A percentile compares a stretch with the other conserved stretches of the same genome.
phyloP scores from a whole-genome alignment of 805 yeast species.

The Wickerhamiella qilinensis region DNA sequence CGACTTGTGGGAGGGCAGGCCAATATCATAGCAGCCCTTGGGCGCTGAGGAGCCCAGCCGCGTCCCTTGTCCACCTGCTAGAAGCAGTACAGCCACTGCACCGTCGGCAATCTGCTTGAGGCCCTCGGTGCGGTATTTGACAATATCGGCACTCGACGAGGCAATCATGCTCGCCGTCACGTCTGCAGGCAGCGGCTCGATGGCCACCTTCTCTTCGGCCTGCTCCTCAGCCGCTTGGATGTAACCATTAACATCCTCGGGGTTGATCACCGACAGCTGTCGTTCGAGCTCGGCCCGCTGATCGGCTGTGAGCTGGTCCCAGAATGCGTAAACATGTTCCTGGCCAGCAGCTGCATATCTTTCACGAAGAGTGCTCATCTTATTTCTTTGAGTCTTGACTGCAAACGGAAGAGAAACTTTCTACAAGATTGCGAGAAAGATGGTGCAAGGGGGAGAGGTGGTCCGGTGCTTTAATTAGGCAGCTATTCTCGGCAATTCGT shows the following conservation, averaged over 20 bases:
- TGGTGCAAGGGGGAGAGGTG: no score
- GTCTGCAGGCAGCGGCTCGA: conserved; percentile 19
- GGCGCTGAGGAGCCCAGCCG: conserved; percentile 81
- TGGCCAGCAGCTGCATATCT: conserved; percentile 23
- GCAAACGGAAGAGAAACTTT: no score
- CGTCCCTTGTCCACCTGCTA: conserved; percentile 99
- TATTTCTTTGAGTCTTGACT: neutral
- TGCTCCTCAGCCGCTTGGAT: conserved; percentile 11
- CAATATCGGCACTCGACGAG: conserved; percentile 19
- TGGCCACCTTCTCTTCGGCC: conserved; percentile 5
- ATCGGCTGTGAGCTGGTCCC: conserved; percentile 17
- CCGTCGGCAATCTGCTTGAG: conserved; percentile 47
- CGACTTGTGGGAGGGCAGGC: conserved; percentile 68
- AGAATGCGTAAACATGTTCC: conserved; percentile 26
- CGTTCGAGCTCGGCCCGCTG: conserved; percentile 16
- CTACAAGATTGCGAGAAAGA: neutral
- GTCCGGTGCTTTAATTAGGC: neutral
- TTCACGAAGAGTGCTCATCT: conserved; percentile 2
- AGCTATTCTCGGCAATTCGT: neutral
- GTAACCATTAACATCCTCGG: conserved; percentile 19
- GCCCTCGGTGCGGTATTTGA: conserved; percentile 38
- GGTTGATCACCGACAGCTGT: conserved; percentile 25
- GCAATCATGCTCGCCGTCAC: conserved; percentile 20
- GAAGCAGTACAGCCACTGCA: conserved; percentile 73
- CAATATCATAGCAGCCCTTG: conserved; percentile 85